Evolutionary conservation across 768 basidiomycete species (phyloP), one percentile per base, ranked within the genome.

Genomic region (Asterophora parasitica): DNA sequence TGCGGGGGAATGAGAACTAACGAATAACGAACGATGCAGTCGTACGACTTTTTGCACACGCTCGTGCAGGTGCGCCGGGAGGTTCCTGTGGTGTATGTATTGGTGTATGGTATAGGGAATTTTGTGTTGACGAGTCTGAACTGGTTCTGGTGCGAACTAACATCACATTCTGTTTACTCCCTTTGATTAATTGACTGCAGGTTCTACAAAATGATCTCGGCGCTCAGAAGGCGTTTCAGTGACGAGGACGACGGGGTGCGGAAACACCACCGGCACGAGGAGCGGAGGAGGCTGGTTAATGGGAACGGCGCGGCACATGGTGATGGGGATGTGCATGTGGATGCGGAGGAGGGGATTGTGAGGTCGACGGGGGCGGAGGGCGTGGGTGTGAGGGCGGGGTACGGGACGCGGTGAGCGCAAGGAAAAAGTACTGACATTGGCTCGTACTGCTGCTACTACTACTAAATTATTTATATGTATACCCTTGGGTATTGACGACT

Each of bases 61-160:
- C 63, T 92, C 53, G 69, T 72, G 51, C 63, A 67, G 17, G 77
- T 79, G n/a, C 72, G 78, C 42, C 65, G 74, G 44, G 61, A 80
- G 32, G 70, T 90, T 27, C 74, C 84, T 2, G 51, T 73, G 36
- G 48, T 69, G 23, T 79, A 82, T 49, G 58, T 77, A 12, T 34
- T 74, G 30, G 65, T 80, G 16, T 85, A 79, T 47, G 73, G 75
- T 1, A 35, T 60, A 4, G 85, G 82, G 13, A 90, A 88, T 58
- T 48, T 86, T 28, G 58, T 81, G 28, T 69, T 93, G 8, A 83
- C 90, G 56, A 69, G 72, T 3, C 70, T 94, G 17, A 94, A 93
- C 63, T 82, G 82, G 74, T 73, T 83, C 57, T 92, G 89, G 88
- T 89, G 39, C n/a, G 76, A n/a, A n/a, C n/a, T n/a, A n/a, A n/a